These are phyloP conservation scores for Aspergillus ochraceoroseus DNA, from an alignment of 2,329 filamentous ascomycete genomes.

Conservation along the genomic window DNA sequence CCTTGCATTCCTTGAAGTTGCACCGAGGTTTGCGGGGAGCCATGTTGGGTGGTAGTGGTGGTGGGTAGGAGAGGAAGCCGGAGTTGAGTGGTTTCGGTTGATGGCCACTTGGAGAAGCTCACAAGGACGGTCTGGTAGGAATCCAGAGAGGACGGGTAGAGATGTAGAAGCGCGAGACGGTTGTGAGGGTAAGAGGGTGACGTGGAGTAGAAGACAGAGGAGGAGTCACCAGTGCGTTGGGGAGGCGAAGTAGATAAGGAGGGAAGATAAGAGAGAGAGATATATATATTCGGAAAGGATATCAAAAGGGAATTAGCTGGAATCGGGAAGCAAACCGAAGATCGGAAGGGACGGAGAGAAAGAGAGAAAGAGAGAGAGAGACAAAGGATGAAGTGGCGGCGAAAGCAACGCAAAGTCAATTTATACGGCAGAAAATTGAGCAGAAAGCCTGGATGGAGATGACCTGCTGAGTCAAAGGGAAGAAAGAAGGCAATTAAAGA, in stretches of 20 bases:
- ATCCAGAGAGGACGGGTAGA: neutral
- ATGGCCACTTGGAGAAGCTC: neutral
- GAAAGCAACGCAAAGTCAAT: slow-evolving; percentile 24
- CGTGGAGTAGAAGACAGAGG: slow-evolving; percentile 5
- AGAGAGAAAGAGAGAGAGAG: slow-evolving; percentile 10
- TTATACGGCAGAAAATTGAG: no score
- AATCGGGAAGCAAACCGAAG: slow-evolving; percentile 10
- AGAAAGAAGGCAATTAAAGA: no score
- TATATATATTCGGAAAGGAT: slow-evolving; percentile 3
- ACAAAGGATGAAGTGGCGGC: slow-evolving; percentile 12
- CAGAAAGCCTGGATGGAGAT: slow-evolving; percentile 17
- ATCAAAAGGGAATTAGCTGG: neutral
- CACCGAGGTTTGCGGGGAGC: slow-evolving; percentile 63
- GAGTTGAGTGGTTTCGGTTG: slow-evolving; percentile 7
- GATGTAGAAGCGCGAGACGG: no score
- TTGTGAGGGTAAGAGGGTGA: neutral
- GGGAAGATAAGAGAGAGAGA: slow-evolving; percentile 6
- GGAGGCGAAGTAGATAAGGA: slow-evolving; percentile 13
- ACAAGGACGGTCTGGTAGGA: neutral
- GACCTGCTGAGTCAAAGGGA: slow-evolving; percentile 18
- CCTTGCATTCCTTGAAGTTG: slow-evolving; percentile 82
- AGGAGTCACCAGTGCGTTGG: neutral
- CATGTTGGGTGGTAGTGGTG: slow-evolving; percentile 26
- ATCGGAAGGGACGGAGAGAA: slow-evolving; percentile 10
- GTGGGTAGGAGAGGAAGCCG: slow-evolving; percentile 14